A percentile compares a stretch with the other conserved stretches of the same genome.
Conservation (phyloP, 2,329 filamentous ascomycete genomes). For the Stachybotrys elegans region DNA sequence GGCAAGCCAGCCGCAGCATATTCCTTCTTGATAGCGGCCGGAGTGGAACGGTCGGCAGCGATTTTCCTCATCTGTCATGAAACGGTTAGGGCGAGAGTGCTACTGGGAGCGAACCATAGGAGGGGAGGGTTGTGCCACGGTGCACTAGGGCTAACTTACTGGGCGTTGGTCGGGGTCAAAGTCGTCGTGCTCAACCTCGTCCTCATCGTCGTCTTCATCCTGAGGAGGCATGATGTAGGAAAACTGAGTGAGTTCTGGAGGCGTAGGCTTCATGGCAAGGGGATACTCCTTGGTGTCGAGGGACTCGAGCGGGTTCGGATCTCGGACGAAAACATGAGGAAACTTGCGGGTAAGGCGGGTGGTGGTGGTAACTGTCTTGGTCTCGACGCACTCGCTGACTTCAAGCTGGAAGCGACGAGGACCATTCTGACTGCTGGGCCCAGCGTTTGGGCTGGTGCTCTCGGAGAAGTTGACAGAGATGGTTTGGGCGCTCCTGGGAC, state of each 20-base stretch:
- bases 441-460: constrained; percentile 14
- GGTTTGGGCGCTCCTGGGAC: constrained; percentile 29
- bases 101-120: too few species aligned
- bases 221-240: constrained; percentile 57
- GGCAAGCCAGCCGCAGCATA: constrained; percentile 1
- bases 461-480: constrained; percentile 45
- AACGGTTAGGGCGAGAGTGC: too few species aligned
- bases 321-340: constrained; percentile 75
- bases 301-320: constrained; percentile 63
- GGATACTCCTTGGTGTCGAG: constrained; percentile 89
- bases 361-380: constrained; percentile 78
- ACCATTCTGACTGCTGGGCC: constrained; percentile 15
- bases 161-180: constrained; percentile 11
- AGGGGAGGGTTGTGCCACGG: too few species aligned
- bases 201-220: constrained; percentile 19
- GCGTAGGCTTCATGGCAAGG: constrained; percentile 76
- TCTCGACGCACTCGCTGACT: constrained; percentile 61
- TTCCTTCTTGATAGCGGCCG: constrained; percentile 5
- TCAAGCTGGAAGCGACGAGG: constrained; percentile 46
- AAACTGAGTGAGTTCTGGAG: constrained; percentile 71
- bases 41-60: constrained; percentile 17
- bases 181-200: constrained; percentile 13
- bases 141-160: too few species aligned
- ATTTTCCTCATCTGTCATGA: too few species aligned
- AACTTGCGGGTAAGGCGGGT: constrained; percentile 83